Evolutionary conservation across 805 yeast genomes (phyloP).

Genomic region (Candida rishiriensis): DNA sequence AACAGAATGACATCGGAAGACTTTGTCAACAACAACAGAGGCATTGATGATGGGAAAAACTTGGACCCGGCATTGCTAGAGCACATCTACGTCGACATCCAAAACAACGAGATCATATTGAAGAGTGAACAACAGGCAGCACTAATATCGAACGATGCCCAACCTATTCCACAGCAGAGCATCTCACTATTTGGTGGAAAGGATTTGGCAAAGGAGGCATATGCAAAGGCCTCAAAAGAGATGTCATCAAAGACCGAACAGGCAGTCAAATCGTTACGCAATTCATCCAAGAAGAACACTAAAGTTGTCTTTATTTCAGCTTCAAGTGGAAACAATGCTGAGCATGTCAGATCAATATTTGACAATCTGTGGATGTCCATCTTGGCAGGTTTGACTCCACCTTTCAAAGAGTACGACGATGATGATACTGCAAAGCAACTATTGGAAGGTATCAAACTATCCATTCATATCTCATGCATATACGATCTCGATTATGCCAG

Average conservation of each 20-base stretch:
- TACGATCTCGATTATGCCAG: constrained; percentile 83
- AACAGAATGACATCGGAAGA: constrained; percentile 85
- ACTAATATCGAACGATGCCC: constrained; percentile 60
- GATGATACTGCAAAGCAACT: constrained; percentile 63
- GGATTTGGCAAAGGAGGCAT: constrained; percentile 73
- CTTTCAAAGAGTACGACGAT: constrained; percentile 85
- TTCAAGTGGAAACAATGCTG: constrained; percentile 54
- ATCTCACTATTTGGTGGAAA: constrained; percentile 58
- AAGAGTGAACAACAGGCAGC: constrained; percentile 95
- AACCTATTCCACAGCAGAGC: constrained; percentile 25
- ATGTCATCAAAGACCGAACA: constrained; percentile 87
- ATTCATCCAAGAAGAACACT: constrained; percentile 38
- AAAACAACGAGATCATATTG: constrained; percentile 78
- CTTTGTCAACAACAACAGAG: constrained; percentile 80
- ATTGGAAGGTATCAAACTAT: constrained; percentile 79
- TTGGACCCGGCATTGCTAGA: constrained; percentile 70
- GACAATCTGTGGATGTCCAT: constrained; percentile 97
- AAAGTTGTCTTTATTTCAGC: constrained; percentile 69
- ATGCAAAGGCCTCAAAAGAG: constrained; percentile 87
- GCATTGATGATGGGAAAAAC: constrained; percentile 88
- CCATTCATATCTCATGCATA: constrained; percentile 78
- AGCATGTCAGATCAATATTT: constrained; percentile 89
- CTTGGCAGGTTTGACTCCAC: constrained; percentile 89
- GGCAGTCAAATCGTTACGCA: constrained; percentile 64
- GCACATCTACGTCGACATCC: constrained; percentile 73